Percentiles rank a stretch among this genome's conserved stretches.
Conservation (phyloP, 345 rosid species). For the Aegle marmelos region DNA sequence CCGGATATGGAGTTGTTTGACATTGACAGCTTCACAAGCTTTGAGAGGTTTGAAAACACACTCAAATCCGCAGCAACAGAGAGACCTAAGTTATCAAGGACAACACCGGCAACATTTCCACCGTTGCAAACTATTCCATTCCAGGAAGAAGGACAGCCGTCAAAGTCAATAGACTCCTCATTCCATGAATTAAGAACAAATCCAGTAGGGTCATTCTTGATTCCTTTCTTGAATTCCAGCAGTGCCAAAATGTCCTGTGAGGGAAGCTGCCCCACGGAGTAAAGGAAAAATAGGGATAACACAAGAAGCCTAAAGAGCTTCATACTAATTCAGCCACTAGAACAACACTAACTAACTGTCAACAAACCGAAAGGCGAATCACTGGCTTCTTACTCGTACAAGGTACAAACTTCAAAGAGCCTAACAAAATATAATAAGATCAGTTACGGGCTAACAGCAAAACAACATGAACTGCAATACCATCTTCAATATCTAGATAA, state of each 20-base stretch:
- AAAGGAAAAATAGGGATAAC: slow-evolving; percentile 41
- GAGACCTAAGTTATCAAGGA: slow-evolving; percentile 73
- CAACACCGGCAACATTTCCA: slow-evolving; percentile 84
- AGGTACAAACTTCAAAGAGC: slow-evolving; percentile 16
- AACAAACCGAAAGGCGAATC: slow-evolving; percentile 8
- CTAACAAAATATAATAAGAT: slow-evolving; percentile 22
- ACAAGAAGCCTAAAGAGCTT: slow-evolving; percentile 45
- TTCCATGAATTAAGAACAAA: slow-evolving; percentile 92
- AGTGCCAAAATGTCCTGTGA: slow-evolving; percentile 93
- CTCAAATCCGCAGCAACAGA: slow-evolving; percentile 82
- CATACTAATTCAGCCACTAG: slow-evolving; percentile 34
- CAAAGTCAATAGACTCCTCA: slow-evolving; percentile 89
- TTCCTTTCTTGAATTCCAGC: slow-evolving; percentile 93
- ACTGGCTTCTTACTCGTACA: slow-evolving; percentile 14
- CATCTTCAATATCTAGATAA: slow-evolving; percentile 5
- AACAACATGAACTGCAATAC: slow-evolving; percentile 9
- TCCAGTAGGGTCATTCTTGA: slow-evolving; percentile 96
- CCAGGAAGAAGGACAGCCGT: slow-evolving; percentile 98
- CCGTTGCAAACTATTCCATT: slow-evolving; percentile 92
- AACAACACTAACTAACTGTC: slow-evolving; percentile 13
- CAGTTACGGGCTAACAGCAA: background rate
- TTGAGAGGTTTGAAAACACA: slow-evolving; percentile 74
- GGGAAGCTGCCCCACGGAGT: slow-evolving; percentile 85
- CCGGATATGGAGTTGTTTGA: slow-evolving; percentile 84
- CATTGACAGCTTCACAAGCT: slow-evolving; percentile 88